These are phyloP conservation scores for Lepidium aucheri DNA, from an alignment of 345 rosid genomes.

Conservation along the genomic window DNA sequence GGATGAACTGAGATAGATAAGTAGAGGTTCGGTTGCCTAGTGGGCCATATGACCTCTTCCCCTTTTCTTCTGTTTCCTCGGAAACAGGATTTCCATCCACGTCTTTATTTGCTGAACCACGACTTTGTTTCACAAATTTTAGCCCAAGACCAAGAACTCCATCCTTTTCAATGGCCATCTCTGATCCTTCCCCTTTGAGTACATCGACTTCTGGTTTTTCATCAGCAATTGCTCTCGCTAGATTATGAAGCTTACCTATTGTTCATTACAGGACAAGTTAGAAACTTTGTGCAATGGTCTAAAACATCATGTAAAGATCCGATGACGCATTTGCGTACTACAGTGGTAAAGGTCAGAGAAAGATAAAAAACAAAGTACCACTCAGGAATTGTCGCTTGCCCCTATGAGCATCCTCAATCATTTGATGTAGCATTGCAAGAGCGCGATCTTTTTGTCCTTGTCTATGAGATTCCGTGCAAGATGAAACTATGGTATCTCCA, in stretches of 20 bases:
- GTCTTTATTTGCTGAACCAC: constrained; percentile 42
- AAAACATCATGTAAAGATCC: constrained; percentile 3
- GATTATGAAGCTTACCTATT: constrained; percentile 91
- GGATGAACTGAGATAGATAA: constrained; percentile 85
- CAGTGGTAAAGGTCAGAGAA: background rate
- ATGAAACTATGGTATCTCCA: constrained; percentile 52
- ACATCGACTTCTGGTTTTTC: constrained; percentile 62
- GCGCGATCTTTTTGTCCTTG: constrained; percentile 87
- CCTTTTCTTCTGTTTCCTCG: constrained; percentile 60
- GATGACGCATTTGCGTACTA: background rate
- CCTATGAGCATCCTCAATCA: constrained; percentile 96
- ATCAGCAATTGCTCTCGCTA: constrained; percentile 90
- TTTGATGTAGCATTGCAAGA: constrained; percentile 83
- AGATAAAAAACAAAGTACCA: constrained; percentile 38
- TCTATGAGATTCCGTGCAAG: constrained; percentile 58
- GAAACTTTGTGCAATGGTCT: background rate
- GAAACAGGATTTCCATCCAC: constrained; percentile 39
- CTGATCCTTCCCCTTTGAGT: constrained; percentile 44
- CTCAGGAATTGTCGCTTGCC: constrained; percentile 97
- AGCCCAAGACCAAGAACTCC: constrained; percentile 92
- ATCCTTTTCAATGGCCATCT: constrained; percentile 49
- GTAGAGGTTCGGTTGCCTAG: constrained; percentile 75
- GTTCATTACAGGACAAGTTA: constrained; percentile 25
- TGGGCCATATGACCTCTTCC: constrained; percentile 73
- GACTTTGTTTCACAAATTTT: constrained; percentile 43